Conservation (phyloP, 2,329 filamentous ascomycete genomes). For the Ilyonectria sp. region DNA sequence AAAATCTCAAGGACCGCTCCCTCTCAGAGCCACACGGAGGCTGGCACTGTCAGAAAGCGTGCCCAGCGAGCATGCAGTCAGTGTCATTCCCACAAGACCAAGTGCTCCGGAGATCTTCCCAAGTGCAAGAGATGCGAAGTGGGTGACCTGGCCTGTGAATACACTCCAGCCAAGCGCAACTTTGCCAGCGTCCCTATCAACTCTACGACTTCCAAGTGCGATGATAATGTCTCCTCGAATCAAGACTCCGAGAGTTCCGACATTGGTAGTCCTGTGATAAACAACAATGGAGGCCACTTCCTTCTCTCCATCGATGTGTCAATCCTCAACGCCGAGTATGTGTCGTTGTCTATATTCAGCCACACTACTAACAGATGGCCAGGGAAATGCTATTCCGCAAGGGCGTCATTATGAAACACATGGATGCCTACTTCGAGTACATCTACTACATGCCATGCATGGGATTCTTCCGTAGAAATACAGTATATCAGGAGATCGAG, state of each 20-base stretch:
- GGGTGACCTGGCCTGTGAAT: slow-evolving; percentile 56
- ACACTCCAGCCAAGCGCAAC: slow-evolving; percentile 56
- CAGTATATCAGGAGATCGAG: slow-evolving; percentile 54
- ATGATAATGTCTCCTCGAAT: slow-evolving; percentile 20
- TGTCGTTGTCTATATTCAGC: background rate
- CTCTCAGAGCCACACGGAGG: slow-evolving; percentile 59
- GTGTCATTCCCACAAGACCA: slow-evolving; percentile 61
- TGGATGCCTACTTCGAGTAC: slow-evolving; percentile 57
- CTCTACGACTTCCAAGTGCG: slow-evolving; percentile 26
- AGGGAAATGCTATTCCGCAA: slow-evolving; percentile 54
- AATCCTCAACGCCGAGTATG: slow-evolving; percentile 50
- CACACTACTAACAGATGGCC: slow-evolving; percentile 7
- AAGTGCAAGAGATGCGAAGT: slow-evolving; percentile 57
- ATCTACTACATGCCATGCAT: slow-evolving; percentile 58
- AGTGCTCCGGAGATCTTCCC: slow-evolving; percentile 59
- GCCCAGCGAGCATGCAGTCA: slow-evolving; percentile 60
- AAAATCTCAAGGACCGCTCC: slow-evolving; percentile 57
- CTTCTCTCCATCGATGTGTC: slow-evolving; percentile 44
- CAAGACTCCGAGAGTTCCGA: slow-evolving; percentile 32
- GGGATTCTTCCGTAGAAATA: slow-evolving; percentile 56
- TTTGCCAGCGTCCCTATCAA: slow-evolving; percentile 54
- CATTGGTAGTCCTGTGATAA: slow-evolving; percentile 39
- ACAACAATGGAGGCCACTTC: slow-evolving; percentile 32
- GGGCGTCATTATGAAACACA: slow-evolving; percentile 54
- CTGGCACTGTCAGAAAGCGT: slow-evolving; percentile 58